phyloP scores from a whole-genome alignment of 1,284 basidiomycete genomes.

The Schizophyllum amplum region DNA sequence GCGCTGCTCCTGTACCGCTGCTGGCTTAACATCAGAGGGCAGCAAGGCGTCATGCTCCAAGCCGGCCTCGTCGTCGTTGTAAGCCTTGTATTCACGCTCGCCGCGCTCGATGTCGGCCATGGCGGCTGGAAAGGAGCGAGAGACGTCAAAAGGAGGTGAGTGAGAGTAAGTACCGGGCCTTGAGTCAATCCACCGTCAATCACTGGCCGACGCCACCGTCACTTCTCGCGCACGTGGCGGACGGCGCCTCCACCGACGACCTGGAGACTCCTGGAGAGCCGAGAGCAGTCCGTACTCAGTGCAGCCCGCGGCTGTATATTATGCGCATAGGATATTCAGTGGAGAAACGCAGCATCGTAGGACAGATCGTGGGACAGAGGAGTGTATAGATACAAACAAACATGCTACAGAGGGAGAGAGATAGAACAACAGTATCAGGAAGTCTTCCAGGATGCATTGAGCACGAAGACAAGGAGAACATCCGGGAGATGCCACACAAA shows the following conservation, averaged over 20 bases:
- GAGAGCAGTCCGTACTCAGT: too few relatives aligned
- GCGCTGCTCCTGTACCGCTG: background rate
- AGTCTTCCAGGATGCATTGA: too few relatives aligned
- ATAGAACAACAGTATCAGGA: too few relatives aligned
- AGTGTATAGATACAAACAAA: background rate
- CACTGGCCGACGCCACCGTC: background rate
- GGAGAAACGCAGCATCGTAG: background rate
- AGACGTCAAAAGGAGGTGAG: too few relatives aligned
- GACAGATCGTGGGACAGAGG: background rate
- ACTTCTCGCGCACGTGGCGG: background rate
- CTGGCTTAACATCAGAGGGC: background rate
- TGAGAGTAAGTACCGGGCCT: background rate
- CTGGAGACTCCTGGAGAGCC: too few relatives aligned
- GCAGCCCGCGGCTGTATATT: too few relatives aligned
- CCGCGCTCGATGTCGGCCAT: slow-evolving; percentile 5
- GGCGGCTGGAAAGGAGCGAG: background rate
- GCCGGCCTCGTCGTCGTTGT: slow-evolving; percentile 2
- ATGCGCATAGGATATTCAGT: too few relatives aligned
- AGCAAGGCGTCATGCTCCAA: slow-evolving; percentile 10
- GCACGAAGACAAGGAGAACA: too few relatives aligned
- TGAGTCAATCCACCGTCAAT: background rate
- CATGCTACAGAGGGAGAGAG: too few relatives aligned
- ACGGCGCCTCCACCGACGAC: too few relatives aligned
- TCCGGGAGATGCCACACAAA: background rate
- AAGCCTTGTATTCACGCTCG: slow-evolving; percentile 10